phyloP scores from a whole-genome alignment of 2,329 filamentous ascomycete genomes.

The Ceratocystis harringtonii region DNA sequence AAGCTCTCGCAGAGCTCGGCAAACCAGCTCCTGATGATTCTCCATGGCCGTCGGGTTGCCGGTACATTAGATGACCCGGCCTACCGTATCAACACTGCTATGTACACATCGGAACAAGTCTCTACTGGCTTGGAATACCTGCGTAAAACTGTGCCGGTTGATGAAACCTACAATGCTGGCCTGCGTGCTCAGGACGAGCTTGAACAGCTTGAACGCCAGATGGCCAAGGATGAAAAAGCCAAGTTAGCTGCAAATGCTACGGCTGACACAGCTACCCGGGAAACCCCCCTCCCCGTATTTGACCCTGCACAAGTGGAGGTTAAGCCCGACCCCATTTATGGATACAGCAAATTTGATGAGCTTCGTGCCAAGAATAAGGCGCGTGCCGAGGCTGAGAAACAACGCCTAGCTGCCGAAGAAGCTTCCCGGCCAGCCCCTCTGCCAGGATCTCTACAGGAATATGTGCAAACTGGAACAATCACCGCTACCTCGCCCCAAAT shows the following conservation, averaged over 20 bases:
- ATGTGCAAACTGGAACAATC: constrained; percentile 27
- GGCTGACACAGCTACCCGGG: constrained; percentile 17
- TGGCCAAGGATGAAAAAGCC: constrained; percentile 19
- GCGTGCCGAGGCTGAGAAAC: constrained; percentile 32
- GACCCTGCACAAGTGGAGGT: constrained; percentile 18
- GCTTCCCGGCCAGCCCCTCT: constrained; percentile 16
- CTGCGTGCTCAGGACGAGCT: constrained; percentile 49
- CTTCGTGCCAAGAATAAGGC: constrained; percentile 40
- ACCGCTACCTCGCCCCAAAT: constrained; percentile 28
- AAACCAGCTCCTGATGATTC: constrained; percentile 40
- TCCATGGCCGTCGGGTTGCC: constrained; percentile 49
- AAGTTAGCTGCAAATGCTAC: constrained; percentile 10
- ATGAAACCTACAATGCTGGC: constrained; percentile 46
- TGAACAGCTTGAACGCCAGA: constrained; percentile 32
- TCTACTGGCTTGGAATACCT: constrained; percentile 39
- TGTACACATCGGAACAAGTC: constrained; percentile 30
- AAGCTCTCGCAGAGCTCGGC: constrained; percentile 31
- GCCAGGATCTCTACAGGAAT: constrained; percentile 18
- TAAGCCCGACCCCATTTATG: constrained; percentile 39
- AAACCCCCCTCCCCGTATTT: constrained; percentile 20
- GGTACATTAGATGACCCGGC: constrained; percentile 47
- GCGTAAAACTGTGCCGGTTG: constrained; percentile 37
- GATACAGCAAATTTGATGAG: constrained; percentile 39
- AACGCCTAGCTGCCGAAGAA: constrained; percentile 29
- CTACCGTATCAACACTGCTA: constrained; percentile 33